Evolutionary conservation across 2,329 filamentous ascomycete species (phyloP).

Genomic region (Cercospora sp.): DNA sequence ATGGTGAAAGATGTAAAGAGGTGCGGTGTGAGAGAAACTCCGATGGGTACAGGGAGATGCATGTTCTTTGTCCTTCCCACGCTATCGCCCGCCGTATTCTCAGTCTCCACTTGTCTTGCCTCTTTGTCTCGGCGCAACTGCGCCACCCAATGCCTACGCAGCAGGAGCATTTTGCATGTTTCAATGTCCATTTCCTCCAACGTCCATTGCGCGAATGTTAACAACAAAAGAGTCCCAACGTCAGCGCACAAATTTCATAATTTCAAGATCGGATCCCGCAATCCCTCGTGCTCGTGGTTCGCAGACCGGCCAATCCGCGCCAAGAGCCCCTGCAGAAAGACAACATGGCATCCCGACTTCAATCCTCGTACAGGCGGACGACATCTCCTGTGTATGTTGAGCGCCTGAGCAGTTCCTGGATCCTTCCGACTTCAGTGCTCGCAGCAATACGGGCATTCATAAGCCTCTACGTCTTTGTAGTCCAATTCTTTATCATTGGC

Average conservation of each 20-base stretch:
- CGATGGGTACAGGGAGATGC: neutral
- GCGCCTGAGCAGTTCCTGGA: conserved; percentile 78
- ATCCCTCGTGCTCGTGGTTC: neutral
- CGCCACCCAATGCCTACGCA: neutral
- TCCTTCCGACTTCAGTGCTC: conserved; percentile 66
- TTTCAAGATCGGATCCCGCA: neutral
- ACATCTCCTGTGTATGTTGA: conserved; percentile 22
- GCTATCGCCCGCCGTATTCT: neutral
- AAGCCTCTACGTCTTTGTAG: conserved; percentile 67
- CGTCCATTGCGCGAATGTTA: neutral
- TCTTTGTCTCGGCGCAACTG: neutral
- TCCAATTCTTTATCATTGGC: conserved; percentile 68
- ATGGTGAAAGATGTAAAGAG: neutral
- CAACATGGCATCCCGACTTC: neutral
- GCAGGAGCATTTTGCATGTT: neutral
- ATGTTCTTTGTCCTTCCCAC: neutral
- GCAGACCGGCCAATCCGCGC: neutral
- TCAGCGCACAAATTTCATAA: neutral
- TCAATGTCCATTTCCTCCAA: neutral
- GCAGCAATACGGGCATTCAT: conserved; percentile 56
- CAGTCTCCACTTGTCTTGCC: neutral
- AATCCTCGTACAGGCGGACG: conserved; percentile 19
- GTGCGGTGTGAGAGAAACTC: neutral
- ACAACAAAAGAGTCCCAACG: neutral
- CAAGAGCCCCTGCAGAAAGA: neutral